Conservation (phyloP, 257 asterid genomes). For the Leptodermis oblonga region DNA sequence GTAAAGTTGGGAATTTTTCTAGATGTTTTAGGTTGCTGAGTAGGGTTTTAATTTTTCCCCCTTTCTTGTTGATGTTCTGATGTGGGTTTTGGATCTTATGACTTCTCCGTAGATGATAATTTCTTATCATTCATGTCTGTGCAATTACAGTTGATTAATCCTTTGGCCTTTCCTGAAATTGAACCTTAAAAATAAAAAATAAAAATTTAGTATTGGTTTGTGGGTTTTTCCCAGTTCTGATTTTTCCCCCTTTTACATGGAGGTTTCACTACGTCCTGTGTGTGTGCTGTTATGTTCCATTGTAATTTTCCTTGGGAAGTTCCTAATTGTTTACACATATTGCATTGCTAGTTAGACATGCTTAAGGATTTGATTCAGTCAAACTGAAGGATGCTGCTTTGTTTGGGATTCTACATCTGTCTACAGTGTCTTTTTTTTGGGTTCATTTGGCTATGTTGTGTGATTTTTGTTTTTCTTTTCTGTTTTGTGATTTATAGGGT, state of each 20-base stretch:
- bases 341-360: not conserved
- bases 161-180: not conserved
- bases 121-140: not conserved
- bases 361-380: not conserved
- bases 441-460: not conserved
- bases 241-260: no score
- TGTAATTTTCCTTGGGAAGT: no score
- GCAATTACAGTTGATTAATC: not conserved
- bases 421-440: not conserved
- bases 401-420: not conserved
- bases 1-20: slow-evolving; percentile 1
- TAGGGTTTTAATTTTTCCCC: not conserved
- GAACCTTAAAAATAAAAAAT: no score
- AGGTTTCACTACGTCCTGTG: no score
- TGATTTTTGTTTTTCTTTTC: slow-evolving; percentile 1
- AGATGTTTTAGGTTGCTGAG: not conserved
- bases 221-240: not conserved
- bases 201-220: not conserved
- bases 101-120: not conserved
- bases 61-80: not conserved
- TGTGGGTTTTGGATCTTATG: not conserved
- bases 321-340: not conserved
- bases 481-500: slow-evolving; percentile 46
- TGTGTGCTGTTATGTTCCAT: no score
- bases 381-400: not conserved